Base-by-base conservation (phyloP, 331 rosid species). In the Spiraea crenata region DNA sequence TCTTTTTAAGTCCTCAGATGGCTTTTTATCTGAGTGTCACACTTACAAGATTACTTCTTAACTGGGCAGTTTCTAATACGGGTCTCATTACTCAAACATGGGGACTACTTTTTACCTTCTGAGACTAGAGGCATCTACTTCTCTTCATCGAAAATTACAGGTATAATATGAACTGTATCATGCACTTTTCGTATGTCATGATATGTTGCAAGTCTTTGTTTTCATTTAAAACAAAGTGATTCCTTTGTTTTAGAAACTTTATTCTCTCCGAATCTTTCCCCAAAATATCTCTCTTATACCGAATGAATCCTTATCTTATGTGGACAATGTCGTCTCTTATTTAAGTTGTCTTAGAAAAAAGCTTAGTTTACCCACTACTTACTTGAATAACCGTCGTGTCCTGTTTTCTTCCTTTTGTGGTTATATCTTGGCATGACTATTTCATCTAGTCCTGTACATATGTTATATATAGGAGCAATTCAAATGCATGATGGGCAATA, bases 21-120 rank as follows among this genome's bases (percentile, higher is more conserved):
- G 5, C 6, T 14, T 57, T 10, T 19, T 46, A 2, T 47, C n/a
- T 52, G 20, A 4, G 14, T 57, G 15, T 50, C 72, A 77, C 77
- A 72, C 35, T 40, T 62, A 51, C 49, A 9, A 58, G 62, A 47
- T 34, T 58, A 49, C 73, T 57, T 77, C 56, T 76, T 74, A 67
- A 25, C 63, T 76, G 51, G 81, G 89, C 97, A 93, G 99, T 88
- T 93, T 93, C 85, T 93, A 87, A 82, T 93, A 93, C 77, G 99
- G 99, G 59, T 93, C 99, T 79, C 99, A 93, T 79, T 93, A 91
- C 88, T 87, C 99, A 49, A 93, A 97, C 80, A 93, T 93, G 99
- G 99, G 99, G 63, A 91, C 89, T 93, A 81, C 96, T 93, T 46
- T 93, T 87, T 93, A 93, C 88, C 99, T 93, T 83, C 89, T 93